phyloP scores from a whole-genome alignment of 352 stramenopile species.

The Thalassiosira delicatula region DNA sequence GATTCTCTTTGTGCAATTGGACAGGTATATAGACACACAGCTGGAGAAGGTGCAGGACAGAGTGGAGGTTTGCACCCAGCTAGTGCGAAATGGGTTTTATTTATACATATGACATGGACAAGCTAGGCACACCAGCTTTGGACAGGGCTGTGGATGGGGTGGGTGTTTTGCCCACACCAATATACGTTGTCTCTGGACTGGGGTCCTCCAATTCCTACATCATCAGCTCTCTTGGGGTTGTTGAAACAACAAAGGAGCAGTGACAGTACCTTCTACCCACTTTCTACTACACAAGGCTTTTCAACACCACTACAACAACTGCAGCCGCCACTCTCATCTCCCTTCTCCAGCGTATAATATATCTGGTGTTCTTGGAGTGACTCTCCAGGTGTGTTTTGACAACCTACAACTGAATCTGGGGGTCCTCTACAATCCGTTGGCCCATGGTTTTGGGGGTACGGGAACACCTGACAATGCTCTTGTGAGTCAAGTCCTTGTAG shows the following conservation, averaged over 20 bases:
- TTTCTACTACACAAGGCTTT: slow-evolving; percentile 14
- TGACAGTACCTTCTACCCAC: neutral
- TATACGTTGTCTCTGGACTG: neutral
- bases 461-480: neutral
- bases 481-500: too few relatives aligned
- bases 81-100: slow-evolving; percentile 5
- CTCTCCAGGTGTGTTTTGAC: neutral
- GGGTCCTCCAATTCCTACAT: slow-evolving; percentile 2
- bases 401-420: slow-evolving; percentile 21
- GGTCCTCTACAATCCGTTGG: neutral
- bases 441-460: neutral
- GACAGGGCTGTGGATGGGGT: slow-evolving; percentile 10
- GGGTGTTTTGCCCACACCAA: neutral
- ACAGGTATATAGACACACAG: too few relatives aligned
- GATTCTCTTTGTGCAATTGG: too few relatives aligned
- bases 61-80: too few relatives aligned
- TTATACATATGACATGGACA: neutral
- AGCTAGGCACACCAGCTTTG: slow-evolving; percentile 21
- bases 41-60: too few relatives aligned
- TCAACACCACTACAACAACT: slow-evolving; percentile 1
- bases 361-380: neutral
- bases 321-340: slow-evolving; percentile 1
- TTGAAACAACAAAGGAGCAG: slow-evolving; percentile 4
- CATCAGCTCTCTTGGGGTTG: slow-evolving; percentile 15
- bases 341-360: slow-evolving; percentile 29